These are phyloP conservation scores for Pelargonium citronellum DNA, from an alignment of 441 rosid species.

Conservation along the genomic window DNA sequence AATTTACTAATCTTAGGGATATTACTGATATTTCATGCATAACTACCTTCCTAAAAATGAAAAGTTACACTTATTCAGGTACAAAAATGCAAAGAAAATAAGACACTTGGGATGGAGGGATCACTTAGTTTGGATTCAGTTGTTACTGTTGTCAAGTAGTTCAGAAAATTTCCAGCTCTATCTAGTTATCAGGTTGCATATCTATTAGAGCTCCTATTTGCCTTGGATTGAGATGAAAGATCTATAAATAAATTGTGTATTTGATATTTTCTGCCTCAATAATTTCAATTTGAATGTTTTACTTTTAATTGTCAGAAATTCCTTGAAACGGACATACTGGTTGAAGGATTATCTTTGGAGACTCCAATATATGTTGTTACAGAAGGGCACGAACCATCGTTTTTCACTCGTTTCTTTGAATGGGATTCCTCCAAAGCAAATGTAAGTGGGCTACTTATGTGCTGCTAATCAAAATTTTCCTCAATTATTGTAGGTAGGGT, in stretches of 20 bases:
- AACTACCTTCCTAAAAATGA: too few species aligned
- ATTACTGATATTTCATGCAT: too few species aligned
- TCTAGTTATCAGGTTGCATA: background rate
- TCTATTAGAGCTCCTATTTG: background rate
- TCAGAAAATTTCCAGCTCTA: background rate
- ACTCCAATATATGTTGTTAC: conserved; percentile 63
- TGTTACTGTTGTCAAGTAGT: background rate
- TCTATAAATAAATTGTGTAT: conserved; percentile 7
- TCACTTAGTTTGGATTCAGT: background rate
- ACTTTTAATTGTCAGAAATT: conserved; percentile 54
- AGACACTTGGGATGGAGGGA: too few species aligned
- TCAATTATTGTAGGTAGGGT: background rate
- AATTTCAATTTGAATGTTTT: conserved; percentile 9
- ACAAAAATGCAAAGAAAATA: too few species aligned
- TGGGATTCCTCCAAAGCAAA: conserved; percentile 77
- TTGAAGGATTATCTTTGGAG: conserved; percentile 50
- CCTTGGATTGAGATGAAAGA: conserved; percentile 6
- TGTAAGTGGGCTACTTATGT: conserved; percentile 41
- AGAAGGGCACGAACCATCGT: conserved; percentile 76
- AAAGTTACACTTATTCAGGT: too few species aligned
- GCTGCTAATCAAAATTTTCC: background rate
- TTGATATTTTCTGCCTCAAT: conserved; percentile 5
- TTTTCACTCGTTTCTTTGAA: conserved; percentile 72
- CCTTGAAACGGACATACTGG: conserved; percentile 55
- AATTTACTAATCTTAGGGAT: too few species aligned